These are phyloP conservation scores for Triticum timopheevii DNA, from an alignment of 176 grass and related monocot species.

Conservation along the genomic window DNA sequence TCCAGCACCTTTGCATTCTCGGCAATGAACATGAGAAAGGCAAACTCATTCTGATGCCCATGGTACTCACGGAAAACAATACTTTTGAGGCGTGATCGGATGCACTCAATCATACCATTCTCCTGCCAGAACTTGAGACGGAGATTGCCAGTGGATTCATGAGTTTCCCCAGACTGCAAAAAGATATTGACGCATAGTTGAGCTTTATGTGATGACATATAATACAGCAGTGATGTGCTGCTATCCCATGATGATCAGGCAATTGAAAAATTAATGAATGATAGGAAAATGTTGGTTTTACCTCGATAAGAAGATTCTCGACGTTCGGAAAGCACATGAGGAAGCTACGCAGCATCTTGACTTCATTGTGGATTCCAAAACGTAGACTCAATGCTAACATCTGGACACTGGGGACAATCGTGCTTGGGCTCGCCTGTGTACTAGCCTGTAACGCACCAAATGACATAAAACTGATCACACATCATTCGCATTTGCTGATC, in stretches of 20 bases:
- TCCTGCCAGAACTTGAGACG: slow-evolving; percentile 5
- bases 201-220: background rate
- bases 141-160: background rate
- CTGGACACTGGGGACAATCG: background rate
- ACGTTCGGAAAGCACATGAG: slow-evolving; percentile 34
- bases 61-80: slow-evolving; percentile 1
- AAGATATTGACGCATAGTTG: background rate
- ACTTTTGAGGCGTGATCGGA: background rate
- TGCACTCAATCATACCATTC: background rate
- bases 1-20: background rate
- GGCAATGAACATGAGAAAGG: background rate
- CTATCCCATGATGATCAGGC: background rate
- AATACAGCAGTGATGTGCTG: background rate
- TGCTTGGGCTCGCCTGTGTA: background rate
- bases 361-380: background rate
- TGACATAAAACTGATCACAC: background rate
- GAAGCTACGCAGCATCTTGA: slow-evolving; percentile 17
- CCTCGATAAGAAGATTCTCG: slow-evolving; percentile 16
- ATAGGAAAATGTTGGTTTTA: background rate
- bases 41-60: background rate
- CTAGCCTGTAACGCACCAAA: background rate
- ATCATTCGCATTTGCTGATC: background rate
- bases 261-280: background rate
- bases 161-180: background rate
- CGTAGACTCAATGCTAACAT: slow-evolving; percentile 8